These are phyloP conservation scores for Diospyros kaki DNA, from an alignment of 148 eudicot species.

Conservation along the genomic window DNA sequence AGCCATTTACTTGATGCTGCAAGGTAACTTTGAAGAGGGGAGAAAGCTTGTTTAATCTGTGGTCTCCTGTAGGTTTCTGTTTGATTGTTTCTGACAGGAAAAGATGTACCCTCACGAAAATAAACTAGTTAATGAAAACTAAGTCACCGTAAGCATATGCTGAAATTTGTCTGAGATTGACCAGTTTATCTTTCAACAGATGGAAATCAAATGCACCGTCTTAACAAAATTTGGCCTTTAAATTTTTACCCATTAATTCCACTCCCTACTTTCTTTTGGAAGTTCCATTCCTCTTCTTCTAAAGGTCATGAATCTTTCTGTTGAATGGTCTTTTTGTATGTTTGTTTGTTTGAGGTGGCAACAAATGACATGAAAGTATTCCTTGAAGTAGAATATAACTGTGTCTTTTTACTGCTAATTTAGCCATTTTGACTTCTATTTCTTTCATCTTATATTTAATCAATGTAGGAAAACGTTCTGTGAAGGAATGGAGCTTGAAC, in stretches of 20 bases:
- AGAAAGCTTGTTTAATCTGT: neutral
- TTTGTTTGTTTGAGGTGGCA: too few relatives aligned
- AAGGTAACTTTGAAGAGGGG: conserved; percentile 39
- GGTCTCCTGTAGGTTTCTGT: neutral
- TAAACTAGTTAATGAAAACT: neutral
- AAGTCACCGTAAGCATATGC: neutral
- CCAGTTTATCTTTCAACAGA: too few relatives aligned
- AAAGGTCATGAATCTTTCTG: too few relatives aligned
- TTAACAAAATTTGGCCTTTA: too few relatives aligned
- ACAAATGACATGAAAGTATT: too few relatives aligned
- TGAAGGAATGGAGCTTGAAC: conserved; percentile 24
- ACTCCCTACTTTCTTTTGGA: too few relatives aligned
- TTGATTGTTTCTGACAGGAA: neutral
- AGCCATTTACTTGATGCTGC: conserved; percentile 76
- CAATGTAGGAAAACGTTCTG: conserved; percentile 50
- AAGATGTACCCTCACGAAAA: neutral
- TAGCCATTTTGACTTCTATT: neutral
- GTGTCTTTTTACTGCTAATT: neutral
- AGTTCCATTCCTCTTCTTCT: too few relatives aligned
- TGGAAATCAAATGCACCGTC: too few relatives aligned
- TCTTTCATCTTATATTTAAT: neutral
- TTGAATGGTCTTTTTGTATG: too few relatives aligned
- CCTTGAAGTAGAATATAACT: too few relatives aligned
- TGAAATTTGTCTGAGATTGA: neutral
- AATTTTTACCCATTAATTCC: too few relatives aligned